phyloP scores from a whole-genome alignment of 1,139 yeast species.

The Yamadazyma jaroonii region DNA sequence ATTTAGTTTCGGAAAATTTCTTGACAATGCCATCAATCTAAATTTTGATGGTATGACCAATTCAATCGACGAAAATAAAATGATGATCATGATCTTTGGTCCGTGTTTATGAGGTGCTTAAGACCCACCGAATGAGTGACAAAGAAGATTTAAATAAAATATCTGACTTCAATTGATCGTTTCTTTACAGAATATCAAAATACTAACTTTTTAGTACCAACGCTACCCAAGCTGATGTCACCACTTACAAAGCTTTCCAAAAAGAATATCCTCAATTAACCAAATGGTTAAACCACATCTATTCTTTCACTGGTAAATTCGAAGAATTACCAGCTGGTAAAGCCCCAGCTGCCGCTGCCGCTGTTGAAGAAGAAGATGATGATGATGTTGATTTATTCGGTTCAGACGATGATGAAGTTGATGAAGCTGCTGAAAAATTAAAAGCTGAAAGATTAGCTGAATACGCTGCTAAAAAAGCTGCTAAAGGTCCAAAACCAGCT shows the following conservation, averaged over 20 bases:
- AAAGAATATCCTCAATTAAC: constrained; percentile 88
- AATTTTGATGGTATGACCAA: background rate
- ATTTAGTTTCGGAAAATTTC: background rate
- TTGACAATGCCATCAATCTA: too few relatives aligned
- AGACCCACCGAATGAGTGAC: constrained; percentile 93
- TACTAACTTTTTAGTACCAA: constrained; percentile 48
- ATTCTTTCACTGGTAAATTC: constrained; percentile 85
- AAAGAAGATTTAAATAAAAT: constrained; percentile 51
- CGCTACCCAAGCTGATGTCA: constrained; percentile 93
- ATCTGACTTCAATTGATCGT: constrained; percentile 24
- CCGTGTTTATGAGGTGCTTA: constrained; percentile 95
- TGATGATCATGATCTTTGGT: constrained; percentile 82
- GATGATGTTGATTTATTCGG: constrained; percentile 94
- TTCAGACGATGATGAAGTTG: constrained; percentile 88
- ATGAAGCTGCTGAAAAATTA: constrained; percentile 93
- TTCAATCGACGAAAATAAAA: constrained; percentile 12
- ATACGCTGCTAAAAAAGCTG: constrained; percentile 96
- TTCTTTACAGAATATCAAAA: constrained; percentile 1
- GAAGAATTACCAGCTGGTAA: constrained; percentile 77
- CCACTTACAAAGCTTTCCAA: constrained; percentile 94
- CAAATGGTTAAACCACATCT: constrained; percentile 99
- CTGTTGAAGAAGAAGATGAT: constrained; percentile 76
- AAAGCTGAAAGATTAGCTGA: constrained; percentile 97
- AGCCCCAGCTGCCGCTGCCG: constrained; percentile 63
- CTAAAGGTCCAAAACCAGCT: constrained; percentile 96